Conservation (phyloP, 192 early-diverging fungal genomes). For the Linnemannia exigua region DNA sequence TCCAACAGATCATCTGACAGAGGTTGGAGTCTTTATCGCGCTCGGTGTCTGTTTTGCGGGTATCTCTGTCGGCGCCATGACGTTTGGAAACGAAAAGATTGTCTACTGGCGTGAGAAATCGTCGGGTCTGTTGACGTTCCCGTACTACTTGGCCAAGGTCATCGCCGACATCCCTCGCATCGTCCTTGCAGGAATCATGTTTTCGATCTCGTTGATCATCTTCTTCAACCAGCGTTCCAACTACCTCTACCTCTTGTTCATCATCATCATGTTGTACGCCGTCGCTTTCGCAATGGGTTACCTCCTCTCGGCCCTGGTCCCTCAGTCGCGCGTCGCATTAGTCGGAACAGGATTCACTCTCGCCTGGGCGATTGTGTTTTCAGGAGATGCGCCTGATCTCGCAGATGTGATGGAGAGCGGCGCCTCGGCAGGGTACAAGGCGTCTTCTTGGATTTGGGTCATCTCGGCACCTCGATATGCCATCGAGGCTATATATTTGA, state of each 20-base stretch:
- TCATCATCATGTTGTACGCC: constrained; percentile 68
- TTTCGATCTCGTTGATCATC: constrained; percentile 68
- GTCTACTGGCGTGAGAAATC: constrained; percentile 77
- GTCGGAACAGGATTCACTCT: constrained; percentile 73
- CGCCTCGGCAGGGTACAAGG: constrained; percentile 34
- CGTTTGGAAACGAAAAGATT: constrained; percentile 74
- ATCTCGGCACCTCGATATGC: constrained; percentile 73
- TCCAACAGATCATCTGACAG: constrained; percentile 56
- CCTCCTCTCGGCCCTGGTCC: constrained; percentile 64
- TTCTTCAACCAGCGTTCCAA: constrained; percentile 62
- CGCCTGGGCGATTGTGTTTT: constrained; percentile 71
- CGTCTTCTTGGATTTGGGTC: constrained; percentile 67
- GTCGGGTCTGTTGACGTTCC: constrained; percentile 69
- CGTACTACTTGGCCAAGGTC: constrained; percentile 74
- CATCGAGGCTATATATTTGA: constrained; percentile 71
- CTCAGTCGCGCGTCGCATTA: constrained; percentile 57
- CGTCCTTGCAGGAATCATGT: constrained; percentile 69
- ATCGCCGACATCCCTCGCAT: constrained; percentile 74
- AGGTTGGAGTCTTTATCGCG: constrained; percentile 68
- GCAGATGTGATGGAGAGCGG: constrained; percentile 51
- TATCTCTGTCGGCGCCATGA: constrained; percentile 68
- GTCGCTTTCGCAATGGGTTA: constrained; percentile 73
- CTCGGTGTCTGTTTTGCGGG: constrained; percentile 73
- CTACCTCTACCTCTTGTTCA: constrained; percentile 46
- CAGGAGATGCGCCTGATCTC: constrained; percentile 69